Conservation (phyloP, 352 stramenopile genomes). For the Phytophthora megakarya region DNA sequence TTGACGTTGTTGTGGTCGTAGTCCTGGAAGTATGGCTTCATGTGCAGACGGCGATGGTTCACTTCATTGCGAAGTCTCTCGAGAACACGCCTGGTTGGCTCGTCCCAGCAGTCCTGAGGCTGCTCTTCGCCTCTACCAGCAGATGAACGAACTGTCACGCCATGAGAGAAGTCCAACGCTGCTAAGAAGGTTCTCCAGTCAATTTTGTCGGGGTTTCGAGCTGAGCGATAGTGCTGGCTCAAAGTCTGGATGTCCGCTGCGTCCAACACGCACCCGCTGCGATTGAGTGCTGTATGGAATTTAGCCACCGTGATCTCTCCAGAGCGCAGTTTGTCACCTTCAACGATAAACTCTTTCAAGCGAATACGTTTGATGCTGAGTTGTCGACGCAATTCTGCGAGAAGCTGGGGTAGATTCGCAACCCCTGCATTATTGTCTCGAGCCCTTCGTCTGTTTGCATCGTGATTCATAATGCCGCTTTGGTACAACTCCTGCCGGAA, state of each 20-base stretch:
- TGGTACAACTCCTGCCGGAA: slow-evolving; percentile 69
- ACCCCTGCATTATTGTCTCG: slow-evolving; percentile 32
- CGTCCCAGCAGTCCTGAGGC: slow-evolving; percentile 10
- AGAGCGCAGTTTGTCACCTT: slow-evolving; percentile 80
- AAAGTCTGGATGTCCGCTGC: slow-evolving; percentile 69
- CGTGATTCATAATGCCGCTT: slow-evolving; percentile 30
- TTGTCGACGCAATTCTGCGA: slow-evolving; percentile 69
- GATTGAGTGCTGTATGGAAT: slow-evolving; percentile 86
- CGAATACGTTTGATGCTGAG: slow-evolving; percentile 68
- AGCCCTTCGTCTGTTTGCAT: slow-evolving; percentile 37
- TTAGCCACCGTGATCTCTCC: slow-evolving; percentile 85
- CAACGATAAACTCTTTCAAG: slow-evolving; percentile 83
- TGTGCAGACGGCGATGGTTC: slow-evolving; percentile 69
- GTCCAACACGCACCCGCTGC: slow-evolving; percentile 72
- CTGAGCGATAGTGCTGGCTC: slow-evolving; percentile 63
- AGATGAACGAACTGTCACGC: slow-evolving; percentile 4
- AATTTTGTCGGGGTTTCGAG: slow-evolving; percentile 71
- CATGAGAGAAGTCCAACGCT: slow-evolving; percentile 54
- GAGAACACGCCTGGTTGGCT: slow-evolving; percentile 45
- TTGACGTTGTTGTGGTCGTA: slow-evolving; percentile 81
- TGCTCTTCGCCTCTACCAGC: background rate
- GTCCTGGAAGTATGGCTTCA: slow-evolving; percentile 90
- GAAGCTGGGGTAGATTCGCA: slow-evolving; percentile 47
- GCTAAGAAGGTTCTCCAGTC: slow-evolving; percentile 79
- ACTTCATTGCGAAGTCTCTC: slow-evolving; percentile 59